Evolutionary conservation across 305 asterid genomes (phyloP).

Genomic region (Fraxinus platypoda): DNA sequence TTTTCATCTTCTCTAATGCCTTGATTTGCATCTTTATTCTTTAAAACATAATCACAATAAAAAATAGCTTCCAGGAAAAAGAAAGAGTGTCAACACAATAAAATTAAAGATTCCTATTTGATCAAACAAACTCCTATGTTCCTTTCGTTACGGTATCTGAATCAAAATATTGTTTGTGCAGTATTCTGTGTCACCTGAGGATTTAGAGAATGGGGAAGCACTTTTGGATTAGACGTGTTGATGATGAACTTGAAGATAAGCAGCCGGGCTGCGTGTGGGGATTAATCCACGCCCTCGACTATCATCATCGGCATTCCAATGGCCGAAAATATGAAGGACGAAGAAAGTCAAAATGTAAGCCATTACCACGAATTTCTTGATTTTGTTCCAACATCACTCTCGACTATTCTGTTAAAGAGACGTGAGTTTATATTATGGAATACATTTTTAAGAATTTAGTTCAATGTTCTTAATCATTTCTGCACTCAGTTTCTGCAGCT

Average conservation of each 20-base stretch:
- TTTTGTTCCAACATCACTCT: neutral
- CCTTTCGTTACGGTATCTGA: no score
- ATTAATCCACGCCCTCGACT: slow-evolving; percentile 48
- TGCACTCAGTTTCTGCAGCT: slow-evolving; percentile 31
- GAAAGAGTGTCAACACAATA: no score
- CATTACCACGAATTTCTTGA: neutral
- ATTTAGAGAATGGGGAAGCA: slow-evolving; percentile 49
- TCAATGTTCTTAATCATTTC: neutral
- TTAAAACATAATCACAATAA: no score
- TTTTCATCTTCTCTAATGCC: neutral
- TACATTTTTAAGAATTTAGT: neutral
- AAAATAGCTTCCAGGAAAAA: no score
- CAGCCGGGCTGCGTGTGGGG: slow-evolving; percentile 66
- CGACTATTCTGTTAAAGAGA: no score
- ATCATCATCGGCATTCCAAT: slow-evolving; percentile 58
- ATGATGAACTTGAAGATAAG: slow-evolving; percentile 29
- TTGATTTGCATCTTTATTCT: no score
- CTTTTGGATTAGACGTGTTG: slow-evolving; percentile 26
- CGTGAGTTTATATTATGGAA: no score
- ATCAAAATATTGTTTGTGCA: neutral
- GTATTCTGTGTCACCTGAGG: neutral
- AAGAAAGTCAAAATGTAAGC: slow-evolving; percentile 30
- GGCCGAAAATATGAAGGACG: slow-evolving; percentile 27
- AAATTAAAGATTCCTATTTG: no score
- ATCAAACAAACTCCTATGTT: no score